Percentiles rank a stretch among this genome's conserved stretches.
Evolutionary conservation across 768 basidiomycete genomes (phyloP).

Genomic region (Lentinula sp.): DNA sequence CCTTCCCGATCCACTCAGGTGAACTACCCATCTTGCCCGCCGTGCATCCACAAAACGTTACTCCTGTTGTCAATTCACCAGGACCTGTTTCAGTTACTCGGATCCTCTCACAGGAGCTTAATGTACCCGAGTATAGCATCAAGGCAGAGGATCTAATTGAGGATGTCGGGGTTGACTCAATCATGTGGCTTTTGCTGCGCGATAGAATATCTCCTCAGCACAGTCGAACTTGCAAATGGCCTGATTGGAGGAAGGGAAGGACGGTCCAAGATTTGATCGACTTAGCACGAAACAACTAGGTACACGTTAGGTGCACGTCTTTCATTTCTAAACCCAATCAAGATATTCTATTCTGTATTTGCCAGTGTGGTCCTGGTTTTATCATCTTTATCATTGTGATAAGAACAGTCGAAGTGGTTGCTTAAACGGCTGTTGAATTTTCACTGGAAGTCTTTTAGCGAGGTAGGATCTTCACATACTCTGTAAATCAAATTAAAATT

Average conservation of each 20-base stretch:
- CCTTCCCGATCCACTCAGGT: background rate
- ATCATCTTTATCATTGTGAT: too few relatives aligned
- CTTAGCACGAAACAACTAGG: background rate
- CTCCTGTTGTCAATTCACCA: background rate
- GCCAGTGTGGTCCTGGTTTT: too few relatives aligned
- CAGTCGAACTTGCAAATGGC: background rate
- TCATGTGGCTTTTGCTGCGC: background rate
- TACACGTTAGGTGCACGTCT: too few relatives aligned
- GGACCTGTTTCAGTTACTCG: background rate
- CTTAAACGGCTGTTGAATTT: too few relatives aligned
- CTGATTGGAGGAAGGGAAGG: background rate
- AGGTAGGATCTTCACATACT: too few relatives aligned
- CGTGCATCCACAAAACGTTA: background rate
- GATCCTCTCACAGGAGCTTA: background rate
- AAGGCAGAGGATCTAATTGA: background rate
- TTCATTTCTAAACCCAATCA: too few relatives aligned
- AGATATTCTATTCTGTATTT: too few relatives aligned
- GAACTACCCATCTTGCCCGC: background rate
- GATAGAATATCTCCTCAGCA: background rate
- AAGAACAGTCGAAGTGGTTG: too few relatives aligned
- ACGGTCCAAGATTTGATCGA: background rate
- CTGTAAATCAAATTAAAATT: too few relatives aligned
- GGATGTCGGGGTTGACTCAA: background rate
- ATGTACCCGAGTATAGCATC: background rate
- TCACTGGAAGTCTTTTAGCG: too few relatives aligned